These are phyloP conservation scores for Penicillium nordicum DNA, from an alignment of 2,329 filamentous ascomycete genomes.

Conservation along the genomic window DNA sequence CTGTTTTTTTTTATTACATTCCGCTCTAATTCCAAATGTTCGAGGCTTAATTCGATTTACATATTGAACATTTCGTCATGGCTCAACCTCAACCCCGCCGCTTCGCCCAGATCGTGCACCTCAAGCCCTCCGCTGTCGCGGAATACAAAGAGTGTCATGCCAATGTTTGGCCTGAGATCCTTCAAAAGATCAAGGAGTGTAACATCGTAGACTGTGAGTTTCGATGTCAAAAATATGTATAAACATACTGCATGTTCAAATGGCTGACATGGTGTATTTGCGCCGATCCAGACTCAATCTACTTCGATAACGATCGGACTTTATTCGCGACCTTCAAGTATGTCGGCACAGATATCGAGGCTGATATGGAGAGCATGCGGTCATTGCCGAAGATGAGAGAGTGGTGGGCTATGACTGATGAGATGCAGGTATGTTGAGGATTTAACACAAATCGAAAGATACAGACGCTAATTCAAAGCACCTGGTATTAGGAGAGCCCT, in stretches of 20 bases:
- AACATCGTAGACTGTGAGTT: constrained; percentile 68
- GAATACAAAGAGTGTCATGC: constrained; percentile 73
- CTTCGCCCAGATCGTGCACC: constrained; percentile 68
- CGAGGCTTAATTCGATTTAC: neutral
- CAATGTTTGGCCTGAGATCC: constrained; percentile 72
- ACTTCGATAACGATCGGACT: constrained; percentile 66
- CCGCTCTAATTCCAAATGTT: neutral
- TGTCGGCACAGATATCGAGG: constrained; percentile 66
- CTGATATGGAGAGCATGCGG: constrained; percentile 73
- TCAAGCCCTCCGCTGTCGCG: constrained; percentile 63
- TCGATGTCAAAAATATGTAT: neutral
- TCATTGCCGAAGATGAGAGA: constrained; percentile 68
- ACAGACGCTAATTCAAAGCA: constrained; percentile 2
- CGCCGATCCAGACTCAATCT: constrained; percentile 57
- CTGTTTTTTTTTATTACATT: neutral
- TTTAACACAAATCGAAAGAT: neutral
- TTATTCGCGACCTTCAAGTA: constrained; percentile 78
- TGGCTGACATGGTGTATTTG: neutral
- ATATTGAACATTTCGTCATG: constrained; percentile 6
- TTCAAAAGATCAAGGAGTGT: constrained; percentile 70
- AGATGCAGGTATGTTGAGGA: constrained; percentile 56
- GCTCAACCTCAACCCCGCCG: constrained; percentile 34
- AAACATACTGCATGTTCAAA: neutral
- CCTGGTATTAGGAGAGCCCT: constrained; percentile 28
- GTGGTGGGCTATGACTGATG: constrained; percentile 80